Percentiles rank a stretch among this genome's conserved stretches.
Evolutionary conservation across 352 stramenopile species (phyloP).

Genomic region (Globisporangium camurandrum): DNA sequence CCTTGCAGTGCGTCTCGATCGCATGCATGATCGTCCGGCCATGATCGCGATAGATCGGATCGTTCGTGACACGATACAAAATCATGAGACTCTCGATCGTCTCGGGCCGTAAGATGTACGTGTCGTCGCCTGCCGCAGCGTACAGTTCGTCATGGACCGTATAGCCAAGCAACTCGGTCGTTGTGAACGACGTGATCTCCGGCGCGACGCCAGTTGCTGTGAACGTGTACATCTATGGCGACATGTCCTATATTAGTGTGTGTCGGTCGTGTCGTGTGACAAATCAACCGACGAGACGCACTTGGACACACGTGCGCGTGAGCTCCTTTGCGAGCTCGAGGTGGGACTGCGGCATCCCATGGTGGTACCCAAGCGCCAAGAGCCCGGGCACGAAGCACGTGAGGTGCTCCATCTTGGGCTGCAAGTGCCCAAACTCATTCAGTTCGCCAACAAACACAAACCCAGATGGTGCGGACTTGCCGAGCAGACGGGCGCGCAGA

Average conservation of each 20-base stretch:
- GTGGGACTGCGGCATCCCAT: conserved; percentile 48
- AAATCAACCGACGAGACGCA: no score
- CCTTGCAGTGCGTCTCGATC: conserved; percentile 62
- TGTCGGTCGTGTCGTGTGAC: background rate
- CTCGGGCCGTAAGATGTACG: conserved; percentile 79
- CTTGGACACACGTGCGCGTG: conserved; percentile 62
- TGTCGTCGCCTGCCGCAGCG: conserved; percentile 22
- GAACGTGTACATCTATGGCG: conserved; percentile 60
- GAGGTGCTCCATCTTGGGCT: conserved; percentile 73
- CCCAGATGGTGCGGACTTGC: conserved; percentile 25
- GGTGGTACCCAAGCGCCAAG: conserved; percentile 52
- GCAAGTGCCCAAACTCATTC: conserved; percentile 14
- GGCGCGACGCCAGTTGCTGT: conserved; percentile 54
- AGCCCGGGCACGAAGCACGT: conserved; percentile 85
- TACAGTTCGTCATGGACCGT: conserved; percentile 14
- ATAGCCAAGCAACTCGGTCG: conserved; percentile 9
- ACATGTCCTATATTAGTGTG: background rate
- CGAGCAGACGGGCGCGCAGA: conserved; percentile 35
- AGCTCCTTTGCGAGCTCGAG: conserved; percentile 66
- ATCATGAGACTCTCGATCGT: conserved; percentile 88
- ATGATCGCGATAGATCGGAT: conserved; percentile 73
- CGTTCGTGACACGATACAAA: conserved; percentile 77
- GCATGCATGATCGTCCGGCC: conserved; percentile 75
- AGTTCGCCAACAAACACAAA: conserved; percentile 40
- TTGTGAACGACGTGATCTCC: conserved; percentile 63